Conservation (phyloP, 1,284 basidiomycete species). For the Cutaneotrichosporon cavernicola region DNA sequence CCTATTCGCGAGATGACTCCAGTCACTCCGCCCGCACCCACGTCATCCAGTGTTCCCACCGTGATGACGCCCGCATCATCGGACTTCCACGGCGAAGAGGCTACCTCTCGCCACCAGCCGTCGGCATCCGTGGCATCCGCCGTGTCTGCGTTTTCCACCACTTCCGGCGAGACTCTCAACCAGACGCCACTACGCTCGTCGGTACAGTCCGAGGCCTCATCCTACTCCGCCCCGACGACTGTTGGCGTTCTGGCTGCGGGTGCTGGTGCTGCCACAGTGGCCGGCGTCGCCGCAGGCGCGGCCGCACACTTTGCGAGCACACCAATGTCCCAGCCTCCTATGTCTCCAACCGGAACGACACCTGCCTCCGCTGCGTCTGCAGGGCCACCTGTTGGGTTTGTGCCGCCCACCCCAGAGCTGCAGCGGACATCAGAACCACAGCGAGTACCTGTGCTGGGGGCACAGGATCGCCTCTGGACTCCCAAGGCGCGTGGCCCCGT, state of each 20-base stretch:
- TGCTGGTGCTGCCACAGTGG: neutral
- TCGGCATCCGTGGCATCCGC: conserved; percentile 5
- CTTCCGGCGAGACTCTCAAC: neutral
- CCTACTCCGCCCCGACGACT: neutral
- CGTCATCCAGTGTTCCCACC: neutral
- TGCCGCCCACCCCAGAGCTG: neutral
- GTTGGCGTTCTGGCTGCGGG: neutral
- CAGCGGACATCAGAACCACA: neutral
- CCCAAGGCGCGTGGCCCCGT: neutral
- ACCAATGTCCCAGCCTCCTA: conserved; percentile 1
- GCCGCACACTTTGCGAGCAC: neutral
- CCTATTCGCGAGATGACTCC: conserved; percentile 8
- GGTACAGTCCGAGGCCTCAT: conserved; percentile 1
- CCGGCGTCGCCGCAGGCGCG: neutral
- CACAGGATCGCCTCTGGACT: neutral
- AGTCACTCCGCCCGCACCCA: neutral
- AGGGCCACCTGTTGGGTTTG: conserved; percentile 2
- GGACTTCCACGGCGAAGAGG: conserved; percentile 2
- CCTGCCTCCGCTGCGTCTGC: conserved; percentile 12
- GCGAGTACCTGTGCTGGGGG: neutral
- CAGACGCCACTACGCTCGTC: conserved; percentile 6
- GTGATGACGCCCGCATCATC: conserved; percentile 2
- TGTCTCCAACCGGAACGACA: conserved; percentile 7
- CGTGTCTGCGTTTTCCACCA: conserved; percentile 1
- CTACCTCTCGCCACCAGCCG: neutral